These are phyloP conservation scores for Neospermospora avenae DNA, from an alignment of 2,329 filamentous ascomycete genomes.

Conservation along the genomic window DNA sequence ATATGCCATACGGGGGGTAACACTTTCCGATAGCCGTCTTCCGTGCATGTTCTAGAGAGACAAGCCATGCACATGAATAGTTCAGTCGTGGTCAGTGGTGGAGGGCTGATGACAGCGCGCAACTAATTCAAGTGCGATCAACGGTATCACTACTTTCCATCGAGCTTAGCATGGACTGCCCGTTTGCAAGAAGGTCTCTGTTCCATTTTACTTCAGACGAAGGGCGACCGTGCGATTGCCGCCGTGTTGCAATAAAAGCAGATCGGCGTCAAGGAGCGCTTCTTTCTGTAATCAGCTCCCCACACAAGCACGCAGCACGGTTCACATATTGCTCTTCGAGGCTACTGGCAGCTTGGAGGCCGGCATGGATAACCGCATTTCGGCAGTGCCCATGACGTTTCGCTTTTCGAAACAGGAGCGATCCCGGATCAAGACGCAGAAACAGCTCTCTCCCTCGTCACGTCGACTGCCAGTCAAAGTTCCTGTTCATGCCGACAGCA, in stretches of 20 bases:
- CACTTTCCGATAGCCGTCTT: not conserved
- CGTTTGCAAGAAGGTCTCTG: not conserved
- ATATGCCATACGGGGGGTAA: not conserved
- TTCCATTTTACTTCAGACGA: not conserved
- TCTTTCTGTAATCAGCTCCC: constrained; percentile 3
- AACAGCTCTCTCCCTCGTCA: not conserved
- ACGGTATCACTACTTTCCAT: not conserved
- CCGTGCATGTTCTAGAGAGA: not conserved
- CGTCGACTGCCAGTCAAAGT: not conserved
- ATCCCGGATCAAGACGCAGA: not conserved
- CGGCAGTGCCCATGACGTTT: constrained; percentile 6
- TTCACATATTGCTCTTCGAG: constrained; percentile 1
- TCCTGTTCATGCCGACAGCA: constrained; percentile 9
- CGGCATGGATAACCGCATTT: constrained; percentile 1
- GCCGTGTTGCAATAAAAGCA: constrained; percentile 1
- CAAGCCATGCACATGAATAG: not conserved
- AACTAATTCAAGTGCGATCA: not conserved
- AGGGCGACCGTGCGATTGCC: constrained; percentile 7
- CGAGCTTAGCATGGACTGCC: not conserved
- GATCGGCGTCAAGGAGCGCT: constrained; percentile 12
- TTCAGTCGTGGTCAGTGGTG: not conserved
- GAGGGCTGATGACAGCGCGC: not conserved
- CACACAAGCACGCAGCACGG: not conserved
- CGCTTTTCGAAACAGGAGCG: constrained; percentile 9
- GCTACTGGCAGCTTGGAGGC: not conserved